phyloP scores from a whole-genome alignment of 805 yeast genomes.

The Kockiozyma suomiensis region DNA sequence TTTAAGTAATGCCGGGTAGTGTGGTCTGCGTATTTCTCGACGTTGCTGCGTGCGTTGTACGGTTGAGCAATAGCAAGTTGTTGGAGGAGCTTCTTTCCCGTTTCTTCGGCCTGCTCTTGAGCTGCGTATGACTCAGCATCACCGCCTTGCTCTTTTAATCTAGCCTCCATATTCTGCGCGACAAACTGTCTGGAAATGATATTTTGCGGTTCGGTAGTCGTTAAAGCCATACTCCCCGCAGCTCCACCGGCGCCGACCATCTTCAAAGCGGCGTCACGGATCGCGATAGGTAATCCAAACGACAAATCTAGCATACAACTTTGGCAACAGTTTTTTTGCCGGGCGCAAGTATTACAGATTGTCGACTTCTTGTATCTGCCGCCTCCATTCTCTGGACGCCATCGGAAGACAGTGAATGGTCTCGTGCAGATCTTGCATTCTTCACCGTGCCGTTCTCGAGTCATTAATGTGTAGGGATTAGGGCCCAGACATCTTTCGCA shows the following conservation, averaged over 20 bases:
- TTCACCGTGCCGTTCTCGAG: constrained; percentile 69
- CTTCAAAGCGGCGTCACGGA: constrained; percentile 78
- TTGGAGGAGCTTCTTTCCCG: constrained; percentile 56
- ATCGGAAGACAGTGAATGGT: constrained; percentile 78
- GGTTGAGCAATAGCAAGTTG: constrained; percentile 48
- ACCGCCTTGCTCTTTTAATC: constrained; percentile 37
- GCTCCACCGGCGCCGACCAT: constrained; percentile 55
- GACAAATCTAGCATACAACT: constrained; percentile 80
- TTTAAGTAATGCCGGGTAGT: constrained; percentile 6
- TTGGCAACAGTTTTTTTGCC: constrained; percentile 82
- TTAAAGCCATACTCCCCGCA: constrained; percentile 34
- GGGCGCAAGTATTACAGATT: constrained; percentile 79
- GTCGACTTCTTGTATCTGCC: constrained; percentile 56
- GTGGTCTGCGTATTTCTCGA: constrained; percentile 26
- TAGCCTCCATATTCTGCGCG: constrained; percentile 53
- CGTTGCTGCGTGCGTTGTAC: constrained; percentile 36
- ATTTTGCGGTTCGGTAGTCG: constrained; percentile 51
- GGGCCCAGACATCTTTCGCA: constrained; percentile 50
- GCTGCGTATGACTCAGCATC: constrained; percentile 31
- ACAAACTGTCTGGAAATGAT: constrained; percentile 58
- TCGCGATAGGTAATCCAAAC: constrained; percentile 74
- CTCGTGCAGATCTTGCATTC: constrained; percentile 84
- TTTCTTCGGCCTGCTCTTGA: constrained; percentile 42
- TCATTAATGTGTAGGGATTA: constrained; percentile 67
- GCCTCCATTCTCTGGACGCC: constrained; percentile 55